phyloP scores from a whole-genome alignment of 2,329 filamentous ascomycete genomes.

The Aspergillus brunneoviolaceus region DNA sequence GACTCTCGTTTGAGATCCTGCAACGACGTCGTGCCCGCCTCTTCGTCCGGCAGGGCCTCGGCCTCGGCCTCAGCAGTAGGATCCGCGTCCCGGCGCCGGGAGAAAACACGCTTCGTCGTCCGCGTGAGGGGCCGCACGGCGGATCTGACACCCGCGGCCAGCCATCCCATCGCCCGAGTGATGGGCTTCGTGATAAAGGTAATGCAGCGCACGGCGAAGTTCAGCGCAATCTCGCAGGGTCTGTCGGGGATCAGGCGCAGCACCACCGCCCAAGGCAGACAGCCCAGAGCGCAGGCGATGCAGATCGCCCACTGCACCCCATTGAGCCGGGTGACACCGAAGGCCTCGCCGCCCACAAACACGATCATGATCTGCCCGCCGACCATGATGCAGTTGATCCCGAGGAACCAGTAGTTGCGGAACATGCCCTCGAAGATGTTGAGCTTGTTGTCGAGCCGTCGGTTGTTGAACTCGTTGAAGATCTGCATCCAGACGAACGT shows the following conservation, averaged over 20 bases:
- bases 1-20: conserved; percentile 12
- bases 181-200: conserved; percentile 51
- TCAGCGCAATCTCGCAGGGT: conserved; percentile 44
- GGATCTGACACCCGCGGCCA: conserved; percentile 28
- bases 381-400: conserved; percentile 82
- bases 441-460: conserved; percentile 88
- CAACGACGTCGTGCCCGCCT: conserved; percentile 14
- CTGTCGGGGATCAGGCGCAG: conserved; percentile 82
- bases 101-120: conserved; percentile 12
- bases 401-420: conserved; percentile 84
- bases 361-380: conserved; percentile 88
- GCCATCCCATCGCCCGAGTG: conserved; percentile 26
- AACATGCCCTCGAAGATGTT: conserved; percentile 91
- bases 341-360: conserved; percentile 78
- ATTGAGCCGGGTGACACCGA: conserved; percentile 70
- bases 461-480: conserved; percentile 97
- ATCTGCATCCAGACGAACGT: conserved; percentile 99
- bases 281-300: conserved; percentile 77
- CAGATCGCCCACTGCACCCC: conserved; percentile 85
- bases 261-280: conserved; percentile 76
- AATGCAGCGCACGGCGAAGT: conserved; percentile 55
- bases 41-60: conserved; percentile 16
- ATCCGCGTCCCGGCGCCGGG: background rate
- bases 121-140: conserved; percentile 27
- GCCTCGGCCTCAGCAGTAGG: background rate